These are phyloP conservation scores for Melocanna baccifera DNA, from an alignment of 176 grass and related monocot genomes.

Conservation along the genomic window DNA sequence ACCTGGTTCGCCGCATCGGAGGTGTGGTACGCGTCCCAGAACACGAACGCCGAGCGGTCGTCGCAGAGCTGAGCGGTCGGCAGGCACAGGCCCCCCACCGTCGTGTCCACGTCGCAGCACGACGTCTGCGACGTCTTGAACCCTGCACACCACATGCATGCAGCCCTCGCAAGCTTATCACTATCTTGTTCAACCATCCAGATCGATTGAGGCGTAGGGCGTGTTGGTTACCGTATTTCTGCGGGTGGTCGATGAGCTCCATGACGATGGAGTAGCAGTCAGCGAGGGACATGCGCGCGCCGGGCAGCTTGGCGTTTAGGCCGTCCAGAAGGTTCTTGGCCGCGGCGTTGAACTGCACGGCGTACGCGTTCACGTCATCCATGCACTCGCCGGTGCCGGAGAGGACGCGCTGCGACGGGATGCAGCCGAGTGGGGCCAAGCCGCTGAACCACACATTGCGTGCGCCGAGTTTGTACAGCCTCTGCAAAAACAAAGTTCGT, in stretches of 20 bases:
- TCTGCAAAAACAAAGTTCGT: constrained; percentile 14
- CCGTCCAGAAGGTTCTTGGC: constrained; percentile 42
- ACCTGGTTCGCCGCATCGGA: constrained; percentile 84
- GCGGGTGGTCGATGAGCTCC: constrained; percentile 85
- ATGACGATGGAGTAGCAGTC: constrained; percentile 74
- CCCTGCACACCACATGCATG: constrained; percentile 28
- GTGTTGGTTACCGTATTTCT: constrained; percentile 60
- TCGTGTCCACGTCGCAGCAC: constrained; percentile 87
- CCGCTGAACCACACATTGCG: constrained; percentile 70
- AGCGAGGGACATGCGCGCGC: constrained; percentile 47
- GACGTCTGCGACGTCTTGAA: constrained; percentile 80
- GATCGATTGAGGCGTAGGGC: not conserved
- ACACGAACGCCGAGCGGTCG: constrained; percentile 73
- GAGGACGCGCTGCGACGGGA: constrained; percentile 79
- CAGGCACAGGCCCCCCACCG: constrained; percentile 82
- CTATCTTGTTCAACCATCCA: not conserved
- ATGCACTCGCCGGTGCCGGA: constrained; percentile 64
- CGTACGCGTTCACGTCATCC: constrained; percentile 67
- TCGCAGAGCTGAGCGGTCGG: constrained; percentile 69
- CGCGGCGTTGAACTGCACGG: constrained; percentile 62
- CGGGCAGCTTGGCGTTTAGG: constrained; percentile 68
- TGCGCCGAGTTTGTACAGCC: constrained; percentile 73
- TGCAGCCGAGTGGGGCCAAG: constrained; percentile 83
- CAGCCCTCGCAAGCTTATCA: not conserved
- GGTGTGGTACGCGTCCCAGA: constrained; percentile 99